Evolutionary conservation across 2,329 filamentous ascomycete species (phyloP).

Genomic region (Colletotrichum trifolii): DNA sequence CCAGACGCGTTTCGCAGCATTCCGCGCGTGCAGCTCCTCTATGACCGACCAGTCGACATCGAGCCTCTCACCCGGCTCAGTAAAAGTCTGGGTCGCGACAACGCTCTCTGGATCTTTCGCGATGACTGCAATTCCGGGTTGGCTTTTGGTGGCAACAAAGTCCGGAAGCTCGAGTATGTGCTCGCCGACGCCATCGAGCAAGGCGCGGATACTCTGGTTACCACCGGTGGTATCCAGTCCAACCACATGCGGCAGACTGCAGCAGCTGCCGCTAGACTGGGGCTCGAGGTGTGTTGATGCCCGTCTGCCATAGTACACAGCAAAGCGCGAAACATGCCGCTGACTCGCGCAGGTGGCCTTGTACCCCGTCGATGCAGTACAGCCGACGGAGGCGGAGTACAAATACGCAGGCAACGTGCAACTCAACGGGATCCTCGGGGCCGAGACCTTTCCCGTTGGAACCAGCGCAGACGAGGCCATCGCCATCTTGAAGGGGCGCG

Average conservation of each 20-base stretch:
- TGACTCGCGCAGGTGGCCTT: conserved; percentile 15
- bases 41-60: conserved; percentile 24
- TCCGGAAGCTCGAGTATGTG: conserved; percentile 51
- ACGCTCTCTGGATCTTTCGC: conserved; percentile 34
- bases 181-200: conserved; percentile 45
- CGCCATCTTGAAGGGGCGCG: conserved; percentile 43
- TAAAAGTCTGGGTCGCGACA: background rate
- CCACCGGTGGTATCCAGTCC: conserved; percentile 48
- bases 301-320: too few species aligned
- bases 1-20: conserved; percentile 34
- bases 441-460: conserved; percentile 31
- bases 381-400: conserved; percentile 17
- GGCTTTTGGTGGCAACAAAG: conserved; percentile 51
- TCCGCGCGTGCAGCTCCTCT: conserved; percentile 31
- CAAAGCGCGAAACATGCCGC: background rate
- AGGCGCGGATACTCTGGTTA: conserved; percentile 46
- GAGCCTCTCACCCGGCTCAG: conserved; percentile 28
- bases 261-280: conserved; percentile 45
- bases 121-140: conserved; percentile 44
- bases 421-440: conserved; percentile 38
- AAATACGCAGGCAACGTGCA: conserved; percentile 38
- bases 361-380: conserved; percentile 11
- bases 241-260: conserved; percentile 51
- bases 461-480: conserved; percentile 6
- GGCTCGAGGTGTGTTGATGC: conserved; percentile 37